Base-by-base conservation (phyloP, 2,329 filamentous ascomycete genomes). In the Cordyceps farinosa region DNA sequence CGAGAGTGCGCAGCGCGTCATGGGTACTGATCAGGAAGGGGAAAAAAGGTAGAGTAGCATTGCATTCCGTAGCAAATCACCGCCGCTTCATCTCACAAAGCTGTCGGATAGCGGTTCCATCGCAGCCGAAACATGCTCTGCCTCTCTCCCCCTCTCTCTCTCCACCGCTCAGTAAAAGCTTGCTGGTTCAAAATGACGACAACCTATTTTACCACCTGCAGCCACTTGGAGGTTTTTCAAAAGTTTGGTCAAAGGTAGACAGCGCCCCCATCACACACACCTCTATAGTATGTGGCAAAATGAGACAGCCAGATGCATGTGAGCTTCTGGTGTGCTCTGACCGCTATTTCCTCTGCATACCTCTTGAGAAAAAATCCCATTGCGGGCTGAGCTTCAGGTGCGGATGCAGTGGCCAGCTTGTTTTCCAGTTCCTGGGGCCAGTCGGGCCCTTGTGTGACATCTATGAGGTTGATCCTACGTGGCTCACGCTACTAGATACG, bases 391-490 rank as follows among this genome's bases (percentile, higher is more conserved):
- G 34, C 36, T 30, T 27, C 17, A 9, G 36, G 27, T 27, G 42
- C n/a, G 10, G 9, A 58, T 30, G 22, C 34, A 50, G 40, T 42
- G 47, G 45, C 56, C 45, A 13, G n/a, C 34, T 22, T 36, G 8
- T 11, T 42, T 30, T 17, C 22, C 58, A 45, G 44, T 61, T 45
- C 47, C 34, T 45, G 47, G 22, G 22, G 29, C 56, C 54, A 47
- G 27, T 47, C 9, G 9, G 42, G 54, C 30, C 22, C 27, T 32
- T 53, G 58, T 61, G 58, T 38, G 58, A 61, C 58, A 61, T 53
- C 48, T 61, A 52, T 53, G 50, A 45, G 53, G 47, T 61, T 53
- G 38, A 53, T 27, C 29, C 30, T 53, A 61, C 58, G 58, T 61
- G 58, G 48, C 58, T 34, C 38, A 13, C 22, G 36, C 15, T 34